A percentile compares a stretch with the other conserved stretches of the same genome.
These are phyloP conservation scores for Xylaria acuta DNA, from an alignment of 495 filamentous ascomycete genomes.

Conservation along the genomic window DNA sequence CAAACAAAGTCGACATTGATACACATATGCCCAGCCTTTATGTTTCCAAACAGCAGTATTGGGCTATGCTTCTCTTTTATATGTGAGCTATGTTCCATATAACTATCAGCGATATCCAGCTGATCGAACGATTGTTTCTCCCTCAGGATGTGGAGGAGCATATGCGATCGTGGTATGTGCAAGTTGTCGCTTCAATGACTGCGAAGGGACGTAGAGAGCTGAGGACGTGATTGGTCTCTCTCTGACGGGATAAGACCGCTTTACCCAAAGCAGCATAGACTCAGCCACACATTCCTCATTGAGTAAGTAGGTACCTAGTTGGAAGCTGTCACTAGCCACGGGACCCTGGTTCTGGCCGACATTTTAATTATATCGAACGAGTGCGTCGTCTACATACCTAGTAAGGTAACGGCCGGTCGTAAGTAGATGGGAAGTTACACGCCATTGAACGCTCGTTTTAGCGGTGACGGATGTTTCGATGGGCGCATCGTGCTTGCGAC, in stretches of 20 bases:
- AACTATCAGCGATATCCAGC: neutral
- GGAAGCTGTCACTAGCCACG: neutral
- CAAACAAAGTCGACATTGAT: neutral
- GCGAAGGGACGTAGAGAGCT: too few relatives aligned
- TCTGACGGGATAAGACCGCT: too few relatives aligned
- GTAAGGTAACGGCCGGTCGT: neutral
- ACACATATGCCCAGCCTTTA: neutral
- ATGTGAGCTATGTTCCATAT: neutral
- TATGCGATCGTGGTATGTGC: too few relatives aligned
- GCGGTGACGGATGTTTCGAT: slow-evolving; percentile 10
- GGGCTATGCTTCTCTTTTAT: neutral
- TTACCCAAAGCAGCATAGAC: too few relatives aligned
- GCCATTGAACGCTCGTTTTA: slow-evolving; percentile 9
- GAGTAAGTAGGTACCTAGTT: too few relatives aligned
- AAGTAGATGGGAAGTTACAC: neutral
- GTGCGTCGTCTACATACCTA: neutral
- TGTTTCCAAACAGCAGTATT: neutral
- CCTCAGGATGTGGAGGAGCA: neutral
- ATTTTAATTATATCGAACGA: neutral
- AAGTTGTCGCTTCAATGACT: too few relatives aligned
- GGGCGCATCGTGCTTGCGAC: neutral
- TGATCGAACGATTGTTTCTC: neutral
- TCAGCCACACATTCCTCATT: neutral
- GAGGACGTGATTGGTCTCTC: too few relatives aligned
- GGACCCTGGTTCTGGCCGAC: too few relatives aligned